Conservation (phyloP, 2,329 filamentous ascomycete genomes). For the Fusarium globosum region DNA sequence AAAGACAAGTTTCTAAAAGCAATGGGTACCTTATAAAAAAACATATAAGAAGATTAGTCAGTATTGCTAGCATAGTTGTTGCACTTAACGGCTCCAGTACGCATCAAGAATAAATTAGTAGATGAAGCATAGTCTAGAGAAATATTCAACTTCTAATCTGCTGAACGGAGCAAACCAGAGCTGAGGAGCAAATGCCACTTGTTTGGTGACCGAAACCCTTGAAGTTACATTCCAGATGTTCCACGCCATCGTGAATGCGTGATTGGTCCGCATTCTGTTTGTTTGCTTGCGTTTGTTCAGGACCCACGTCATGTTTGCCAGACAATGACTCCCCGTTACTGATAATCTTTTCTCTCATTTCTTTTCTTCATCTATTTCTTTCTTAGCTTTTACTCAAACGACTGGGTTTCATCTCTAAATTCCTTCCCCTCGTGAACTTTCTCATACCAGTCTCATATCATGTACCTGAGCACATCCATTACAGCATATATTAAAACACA, state of each 20-base stretch:
- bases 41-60: not conserved
- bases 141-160: not conserved
- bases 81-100: rapidly evolving
- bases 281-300: not conserved
- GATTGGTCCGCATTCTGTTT: not conserved
- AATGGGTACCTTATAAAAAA: not conserved
- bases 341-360: not conserved
- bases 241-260: not conserved
- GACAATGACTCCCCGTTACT: not conserved
- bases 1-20: rapidly evolving
- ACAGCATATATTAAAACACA: not conserved
- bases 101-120: not conserved
- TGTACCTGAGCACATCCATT: not conserved
- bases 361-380: not conserved
- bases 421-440: no score
- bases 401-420: no score
- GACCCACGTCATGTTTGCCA: not conserved
- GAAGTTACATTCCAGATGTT: no score
- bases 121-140: not conserved
- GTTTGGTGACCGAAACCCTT: not conserved
- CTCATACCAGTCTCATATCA: not conserved
- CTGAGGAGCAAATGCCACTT: rapidly evolving
- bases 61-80: no score
- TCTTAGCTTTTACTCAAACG: not conserved
- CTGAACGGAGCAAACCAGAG: rapidly evolving